Conservation (phyloP, 2,329 filamentous ascomycete species). For the Sporothrix pallida region DNA sequence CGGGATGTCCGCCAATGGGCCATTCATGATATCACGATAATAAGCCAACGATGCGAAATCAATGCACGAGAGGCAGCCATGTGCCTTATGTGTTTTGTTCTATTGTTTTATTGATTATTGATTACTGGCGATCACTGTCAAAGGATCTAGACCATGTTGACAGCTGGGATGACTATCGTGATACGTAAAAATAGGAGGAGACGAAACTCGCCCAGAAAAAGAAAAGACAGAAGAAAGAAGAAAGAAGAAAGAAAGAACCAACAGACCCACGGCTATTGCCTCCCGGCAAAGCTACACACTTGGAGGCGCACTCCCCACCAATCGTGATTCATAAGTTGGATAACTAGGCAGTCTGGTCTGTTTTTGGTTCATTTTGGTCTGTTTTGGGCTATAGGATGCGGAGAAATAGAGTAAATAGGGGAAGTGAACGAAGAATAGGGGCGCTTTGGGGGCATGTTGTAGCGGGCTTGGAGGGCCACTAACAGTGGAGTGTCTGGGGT, state of each 20-base stretch:
- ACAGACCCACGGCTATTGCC: not conserved
- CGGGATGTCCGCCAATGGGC: not conserved
- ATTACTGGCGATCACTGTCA: too few relatives aligned
- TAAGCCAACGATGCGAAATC: not conserved
- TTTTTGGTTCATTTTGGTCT: too few relatives aligned
- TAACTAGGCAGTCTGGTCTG: not conserved
- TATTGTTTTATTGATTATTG: too few relatives aligned
- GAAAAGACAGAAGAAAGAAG: not conserved
- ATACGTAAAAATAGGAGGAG: not conserved
- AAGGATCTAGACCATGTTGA: not conserved
- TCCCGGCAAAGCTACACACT: not conserved
- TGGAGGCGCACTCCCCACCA: not conserved
- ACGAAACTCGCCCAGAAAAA: not conserved
- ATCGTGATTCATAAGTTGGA: conserved; percentile 5
- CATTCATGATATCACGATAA: conserved; percentile 4
- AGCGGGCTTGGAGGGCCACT: too few relatives aligned
- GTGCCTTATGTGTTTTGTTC: too few relatives aligned
- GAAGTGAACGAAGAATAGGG: too few relatives aligned
- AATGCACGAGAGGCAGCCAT: not conserved
- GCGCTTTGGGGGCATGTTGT: too few relatives aligned
- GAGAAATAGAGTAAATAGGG: too few relatives aligned
- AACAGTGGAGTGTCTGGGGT: not conserved
- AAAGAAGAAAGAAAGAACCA: not conserved
- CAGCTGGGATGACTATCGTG: not conserved
- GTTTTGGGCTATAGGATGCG: too few relatives aligned